phyloP scores from a whole-genome alignment of 2,329 filamentous ascomycete species.

The Cordyceps cateniannulata region DNA sequence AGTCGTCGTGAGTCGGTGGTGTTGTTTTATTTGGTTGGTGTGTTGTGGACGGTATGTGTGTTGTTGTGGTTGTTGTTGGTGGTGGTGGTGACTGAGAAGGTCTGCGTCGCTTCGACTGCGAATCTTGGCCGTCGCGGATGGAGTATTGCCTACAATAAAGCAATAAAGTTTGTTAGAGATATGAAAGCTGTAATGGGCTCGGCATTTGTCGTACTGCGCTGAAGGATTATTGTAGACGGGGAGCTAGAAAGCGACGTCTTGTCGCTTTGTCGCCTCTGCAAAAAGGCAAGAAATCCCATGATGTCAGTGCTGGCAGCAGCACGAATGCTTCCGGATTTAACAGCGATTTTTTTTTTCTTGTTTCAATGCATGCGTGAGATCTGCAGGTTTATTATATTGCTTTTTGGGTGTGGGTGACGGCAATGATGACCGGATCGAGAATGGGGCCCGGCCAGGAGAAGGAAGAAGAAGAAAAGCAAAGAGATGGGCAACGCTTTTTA shows the following conservation, averaged over 20 bases:
- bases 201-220: background rate
- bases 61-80: background rate
- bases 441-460: background rate
- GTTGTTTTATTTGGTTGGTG: background rate
- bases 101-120: background rate
- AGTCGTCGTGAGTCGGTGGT: background rate
- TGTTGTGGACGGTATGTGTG: background rate
- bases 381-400: slow-evolving; percentile 6
- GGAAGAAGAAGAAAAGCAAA: background rate
- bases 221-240: background rate
- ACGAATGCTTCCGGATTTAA: background rate
- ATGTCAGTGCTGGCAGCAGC: background rate
- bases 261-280: background rate
- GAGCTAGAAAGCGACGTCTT: background rate
- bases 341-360: too few species aligned
- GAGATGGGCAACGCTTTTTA: background rate
- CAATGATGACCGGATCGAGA: background rate
- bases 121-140: background rate
- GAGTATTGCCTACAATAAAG: background rate
- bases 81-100: background rate
- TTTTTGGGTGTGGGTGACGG: background rate
- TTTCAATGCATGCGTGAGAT: slow-evolving; percentile 1
- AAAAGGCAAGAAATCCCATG: slow-evolving; percentile 10
- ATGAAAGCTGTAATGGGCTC: background rate
- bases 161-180: background rate